Base-by-base conservation (phyloP, 108 stramenopile species). In the Skeletonema grethae region DNA sequence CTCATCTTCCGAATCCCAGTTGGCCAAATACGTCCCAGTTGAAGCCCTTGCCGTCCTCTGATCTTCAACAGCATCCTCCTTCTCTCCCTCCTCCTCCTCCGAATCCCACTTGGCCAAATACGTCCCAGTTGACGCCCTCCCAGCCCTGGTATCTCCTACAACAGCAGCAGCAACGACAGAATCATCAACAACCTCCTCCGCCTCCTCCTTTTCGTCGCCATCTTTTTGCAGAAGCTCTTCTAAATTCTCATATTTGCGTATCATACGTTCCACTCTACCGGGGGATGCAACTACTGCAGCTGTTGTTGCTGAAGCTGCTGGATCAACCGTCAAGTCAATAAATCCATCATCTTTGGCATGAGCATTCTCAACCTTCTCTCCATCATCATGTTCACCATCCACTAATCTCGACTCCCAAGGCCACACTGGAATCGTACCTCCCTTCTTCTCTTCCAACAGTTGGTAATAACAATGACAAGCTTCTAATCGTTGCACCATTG, bases 371-470 rank as follows among this genome's bases (percentile, higher is more conserved):
- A 32, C 59, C 28, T 7, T n/a, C 13, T 16, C 62, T 4, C 34
- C 70, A 12, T 60, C 12, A 31, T 60, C 41, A 29, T 59, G 29
- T 57, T 36, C 41, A 22, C 29, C 59, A 32, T 20, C 59, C 30
- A 57, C 35, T 57, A 65, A 59, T 34, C 60, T 69, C n/a, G 66
- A 68, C 58, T 69, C 53, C 76, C 76, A 77, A 20, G 76, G 76
- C 76, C 76, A 77, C 56, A 11, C 35, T 16, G 53, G 63, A 13
- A 41, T 41, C 7, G 50, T 38, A 2, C 16, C 39, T 4, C 32
- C 59, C 16, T 29, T 5, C 6, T 11, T 48, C 30, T 48, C 16
- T 4, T 24, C 24, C 10, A 28, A n/a, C 7, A 25, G 11, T 20
- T 38, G 30, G 53, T 66, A 70, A 65, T 53, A 70, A 30, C 39